A percentile compares a stretch with the other conserved stretches of the same genome.
phyloP scores from a whole-genome alignment of 441 rosid species.

The Jatropha multifida region DNA sequence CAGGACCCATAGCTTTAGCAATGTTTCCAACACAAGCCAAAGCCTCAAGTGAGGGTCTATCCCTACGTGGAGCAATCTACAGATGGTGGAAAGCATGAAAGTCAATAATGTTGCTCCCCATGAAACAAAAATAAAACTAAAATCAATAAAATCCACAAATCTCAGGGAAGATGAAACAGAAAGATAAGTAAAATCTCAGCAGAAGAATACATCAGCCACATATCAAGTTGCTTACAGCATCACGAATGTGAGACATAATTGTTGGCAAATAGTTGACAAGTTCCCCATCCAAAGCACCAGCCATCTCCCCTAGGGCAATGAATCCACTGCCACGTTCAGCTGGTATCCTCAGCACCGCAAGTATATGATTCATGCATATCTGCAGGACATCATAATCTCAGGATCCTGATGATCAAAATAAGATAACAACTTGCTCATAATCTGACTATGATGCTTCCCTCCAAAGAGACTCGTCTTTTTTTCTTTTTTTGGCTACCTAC shows the following conservation, averaged over 20 bases:
- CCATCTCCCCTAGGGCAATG: conserved; percentile 99
- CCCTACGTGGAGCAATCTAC: conserved; percentile 99
- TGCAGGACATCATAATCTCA: conserved; percentile 37
- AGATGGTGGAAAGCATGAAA: conserved; percentile 16
- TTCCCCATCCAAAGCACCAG: conserved; percentile 99
- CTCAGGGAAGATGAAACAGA: conserved; percentile 21
- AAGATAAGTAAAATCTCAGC: conserved; percentile 22
- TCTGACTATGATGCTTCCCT: background rate
- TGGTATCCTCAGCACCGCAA: conserved; percentile 80
- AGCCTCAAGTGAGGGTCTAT: conserved; percentile 97
- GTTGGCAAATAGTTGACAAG: conserved; percentile 96
- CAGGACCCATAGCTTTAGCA: conserved; percentile 95
- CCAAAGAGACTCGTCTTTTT: background rate
- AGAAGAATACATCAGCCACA: conserved; percentile 22
- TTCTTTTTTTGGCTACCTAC: background rate
- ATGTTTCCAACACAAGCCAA: conserved; percentile 98
- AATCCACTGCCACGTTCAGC: conserved; percentile 99
- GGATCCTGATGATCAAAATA: conserved; percentile 4
- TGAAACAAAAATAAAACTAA: conserved; percentile 21
- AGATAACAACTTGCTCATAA: conserved; percentile 5
- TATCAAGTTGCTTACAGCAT: conserved; percentile 68
- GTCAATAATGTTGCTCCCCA: conserved; percentile 21
- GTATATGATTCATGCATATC: conserved; percentile 99
- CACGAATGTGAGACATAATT: conserved; percentile 90
- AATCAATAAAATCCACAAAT: conserved; percentile 13